Evolutionary conservation across 805 yeast genomes (phyloP).

Genomic region (Candida sithepensis): DNA sequence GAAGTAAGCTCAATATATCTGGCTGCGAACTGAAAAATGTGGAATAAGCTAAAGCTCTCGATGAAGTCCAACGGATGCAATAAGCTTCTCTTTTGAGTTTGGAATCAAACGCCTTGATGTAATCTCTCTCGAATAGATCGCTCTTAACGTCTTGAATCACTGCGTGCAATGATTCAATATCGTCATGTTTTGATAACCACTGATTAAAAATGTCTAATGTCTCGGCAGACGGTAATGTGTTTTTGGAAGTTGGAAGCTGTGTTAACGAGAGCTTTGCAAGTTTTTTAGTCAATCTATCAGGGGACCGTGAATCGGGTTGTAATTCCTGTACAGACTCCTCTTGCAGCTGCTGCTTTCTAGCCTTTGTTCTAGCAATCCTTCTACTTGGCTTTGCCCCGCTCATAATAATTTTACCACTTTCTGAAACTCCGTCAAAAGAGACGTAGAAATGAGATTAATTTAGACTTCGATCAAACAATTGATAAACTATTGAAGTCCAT

Average conservation of each 20-base stretch:
- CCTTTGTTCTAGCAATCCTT: constrained; percentile 31
- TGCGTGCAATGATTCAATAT: constrained; percentile 33
- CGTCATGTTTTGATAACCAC: constrained; percentile 31
- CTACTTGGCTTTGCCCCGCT: constrained; percentile 26
- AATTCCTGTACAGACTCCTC: constrained; percentile 18
- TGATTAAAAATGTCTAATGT: constrained; percentile 29
- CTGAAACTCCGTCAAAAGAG: too few species aligned
- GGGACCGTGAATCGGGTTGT: constrained; percentile 14
- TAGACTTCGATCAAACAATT: too few species aligned
- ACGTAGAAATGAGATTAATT: too few species aligned
- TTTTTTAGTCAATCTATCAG: constrained; percentile 1
- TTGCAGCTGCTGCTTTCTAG: constrained; percentile 18
- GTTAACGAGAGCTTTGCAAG: constrained; percentile 1
- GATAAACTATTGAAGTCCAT: neutral
- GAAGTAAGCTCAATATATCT: constrained; percentile 38
- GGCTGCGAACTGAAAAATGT: constrained; percentile 56
- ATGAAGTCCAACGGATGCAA: constrained; percentile 82
- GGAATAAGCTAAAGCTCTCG: constrained; percentile 71
- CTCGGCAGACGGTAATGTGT: constrained; percentile 33
- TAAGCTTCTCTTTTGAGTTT: constrained; percentile 70
- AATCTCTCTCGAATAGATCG: constrained; percentile 66
- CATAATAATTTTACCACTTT: neutral
- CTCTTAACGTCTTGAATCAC: constrained; percentile 69
- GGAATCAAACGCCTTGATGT: constrained; percentile 61
- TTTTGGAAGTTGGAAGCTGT: constrained; percentile 18